phyloP scores from a whole-genome alignment of 2,329 filamentous ascomycete species.

The Colletotrichum sp. region DNA sequence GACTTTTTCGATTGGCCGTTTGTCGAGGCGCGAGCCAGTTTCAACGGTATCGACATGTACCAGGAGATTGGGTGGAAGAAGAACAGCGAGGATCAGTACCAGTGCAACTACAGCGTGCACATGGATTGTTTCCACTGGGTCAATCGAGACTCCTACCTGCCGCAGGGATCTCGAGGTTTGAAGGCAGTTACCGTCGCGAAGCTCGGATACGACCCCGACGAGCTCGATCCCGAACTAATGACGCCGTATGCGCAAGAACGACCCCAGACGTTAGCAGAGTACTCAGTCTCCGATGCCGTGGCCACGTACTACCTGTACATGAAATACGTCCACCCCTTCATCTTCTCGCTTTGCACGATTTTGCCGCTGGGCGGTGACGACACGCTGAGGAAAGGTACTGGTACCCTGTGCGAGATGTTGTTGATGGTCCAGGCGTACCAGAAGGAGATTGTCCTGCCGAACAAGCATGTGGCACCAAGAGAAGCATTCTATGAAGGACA shows the following conservation, averaged over 20 bases:
- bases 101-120: constrained; percentile 94
- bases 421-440: constrained; percentile 98
- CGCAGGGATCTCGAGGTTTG: constrained; percentile 93
- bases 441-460: constrained; percentile 89
- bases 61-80: constrained; percentile 97
- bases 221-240: constrained; percentile 97
- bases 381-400: constrained; percentile 91
- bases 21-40: constrained; percentile 89
- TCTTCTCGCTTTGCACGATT: constrained; percentile 98
- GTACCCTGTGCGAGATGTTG: constrained; percentile 99
- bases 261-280: constrained; percentile 93
- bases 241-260: constrained; percentile 88
- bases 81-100: constrained; percentile 94
- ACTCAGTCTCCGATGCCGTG: constrained; percentile 98
- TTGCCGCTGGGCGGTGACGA: constrained; percentile 92
- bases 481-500: constrained; percentile 98
- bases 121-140: constrained; percentile 99
- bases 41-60: constrained; percentile 99
- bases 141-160: constrained; percentile 96
- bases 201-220: constrained; percentile 96
- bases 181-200: constrained; percentile 99
- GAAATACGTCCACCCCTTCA: constrained; percentile 99
- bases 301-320: constrained; percentile 99
- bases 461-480: constrained; percentile 90
- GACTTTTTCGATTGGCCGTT: constrained; percentile 99